Evolutionary conservation across 345 rosid genomes (phyloP).

Genomic region (Melaleuca alternifolia): DNA sequence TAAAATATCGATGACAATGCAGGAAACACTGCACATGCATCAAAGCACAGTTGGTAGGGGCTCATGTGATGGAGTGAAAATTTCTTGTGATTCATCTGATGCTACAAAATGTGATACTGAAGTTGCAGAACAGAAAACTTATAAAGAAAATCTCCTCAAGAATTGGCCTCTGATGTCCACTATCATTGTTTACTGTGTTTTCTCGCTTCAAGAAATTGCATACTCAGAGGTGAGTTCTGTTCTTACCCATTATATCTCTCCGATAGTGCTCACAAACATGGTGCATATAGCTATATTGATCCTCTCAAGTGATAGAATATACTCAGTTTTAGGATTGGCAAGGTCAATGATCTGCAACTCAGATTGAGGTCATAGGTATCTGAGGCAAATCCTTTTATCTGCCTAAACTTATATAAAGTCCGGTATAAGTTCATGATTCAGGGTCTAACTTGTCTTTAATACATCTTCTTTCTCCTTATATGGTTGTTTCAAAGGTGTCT

Average conservation of each 20-base stretch:
- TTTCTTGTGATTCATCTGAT: constrained; percentile 14
- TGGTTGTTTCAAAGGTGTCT: not conserved
- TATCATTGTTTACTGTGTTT: constrained; percentile 46
- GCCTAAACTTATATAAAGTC: not conserved
- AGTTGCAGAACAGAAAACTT: constrained; percentile 6
- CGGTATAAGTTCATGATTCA: not conserved
- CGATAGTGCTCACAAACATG: not conserved
- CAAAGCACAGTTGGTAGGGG: constrained; percentile 1
- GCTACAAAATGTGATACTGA: not conserved
- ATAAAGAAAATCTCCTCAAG: constrained; percentile 22
- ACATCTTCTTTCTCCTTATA: not conserved
- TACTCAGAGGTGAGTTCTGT: constrained; percentile 35
- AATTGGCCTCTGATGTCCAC: constrained; percentile 55
- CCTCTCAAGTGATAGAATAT: not conserved
- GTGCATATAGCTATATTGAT: not conserved
- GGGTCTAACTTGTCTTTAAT: not conserved
- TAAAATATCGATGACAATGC: not conserved
- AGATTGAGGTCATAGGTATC: not conserved
- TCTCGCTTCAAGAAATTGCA: constrained; percentile 60
- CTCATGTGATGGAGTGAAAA: constrained; percentile 1
- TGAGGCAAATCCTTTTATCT: not conserved
- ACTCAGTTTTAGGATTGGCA: not conserved
- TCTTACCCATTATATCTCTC: not conserved
- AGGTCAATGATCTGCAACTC: not conserved
- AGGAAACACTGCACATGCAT: constrained; percentile 52